Conservation (phyloP, 225 moss, liverwort and hornwort genomes). For the Ulota crispa region DNA sequence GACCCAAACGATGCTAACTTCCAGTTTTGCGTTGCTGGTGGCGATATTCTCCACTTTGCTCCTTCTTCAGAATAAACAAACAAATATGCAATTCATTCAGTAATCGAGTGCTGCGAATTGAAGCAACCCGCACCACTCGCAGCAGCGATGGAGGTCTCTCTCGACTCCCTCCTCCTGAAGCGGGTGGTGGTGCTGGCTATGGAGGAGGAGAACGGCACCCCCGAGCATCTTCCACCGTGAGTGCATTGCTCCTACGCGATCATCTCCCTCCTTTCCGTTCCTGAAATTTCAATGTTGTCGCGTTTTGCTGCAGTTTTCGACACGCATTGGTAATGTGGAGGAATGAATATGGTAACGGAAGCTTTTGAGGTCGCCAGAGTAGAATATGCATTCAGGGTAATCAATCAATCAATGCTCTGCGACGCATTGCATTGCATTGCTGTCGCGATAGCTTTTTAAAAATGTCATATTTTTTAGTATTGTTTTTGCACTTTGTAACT, state of each 20-base stretch:
- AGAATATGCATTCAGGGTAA: neutral
- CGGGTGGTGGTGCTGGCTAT: conserved; percentile 75
- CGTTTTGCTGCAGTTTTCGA: neutral
- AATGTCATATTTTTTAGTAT: neutral
- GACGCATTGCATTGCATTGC: neutral
- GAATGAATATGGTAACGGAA: neutral
- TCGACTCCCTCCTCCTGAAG: conserved; percentile 86
- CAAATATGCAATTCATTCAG: neutral
- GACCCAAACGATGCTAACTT: neutral
- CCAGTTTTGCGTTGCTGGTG: neutral
- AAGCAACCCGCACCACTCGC: neutral
- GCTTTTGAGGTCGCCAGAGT: neutral
- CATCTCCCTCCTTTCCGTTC: neutral
- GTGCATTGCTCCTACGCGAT: conserved; percentile 10
- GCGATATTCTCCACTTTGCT: neutral
- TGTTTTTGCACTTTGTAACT: neutral
- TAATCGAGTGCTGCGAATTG: neutral
- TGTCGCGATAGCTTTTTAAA: neutral
- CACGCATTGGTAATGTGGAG: neutral
- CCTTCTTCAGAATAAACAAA: neutral
- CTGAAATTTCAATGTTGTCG: neutral
- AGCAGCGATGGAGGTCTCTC: conserved; percentile 58
- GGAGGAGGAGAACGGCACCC: conserved; percentile 82
- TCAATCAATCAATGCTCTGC: neutral
- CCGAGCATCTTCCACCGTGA: conserved; percentile 77